Evolutionary conservation across 768 basidiomycete genomes (phyloP).

Genomic region (Gautieria morchelliformis): DNA sequence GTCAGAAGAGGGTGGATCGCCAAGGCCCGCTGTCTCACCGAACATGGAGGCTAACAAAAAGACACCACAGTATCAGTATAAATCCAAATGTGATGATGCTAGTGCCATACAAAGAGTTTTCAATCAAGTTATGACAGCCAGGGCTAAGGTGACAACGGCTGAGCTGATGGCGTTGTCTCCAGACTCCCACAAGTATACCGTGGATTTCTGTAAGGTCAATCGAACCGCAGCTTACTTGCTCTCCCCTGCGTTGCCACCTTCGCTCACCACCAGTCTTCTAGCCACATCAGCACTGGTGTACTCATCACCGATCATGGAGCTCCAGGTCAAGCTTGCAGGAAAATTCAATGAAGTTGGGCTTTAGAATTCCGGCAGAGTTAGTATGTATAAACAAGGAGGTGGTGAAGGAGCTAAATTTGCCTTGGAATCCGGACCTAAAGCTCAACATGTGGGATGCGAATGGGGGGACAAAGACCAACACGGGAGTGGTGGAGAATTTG

Average conservation of each 20-base stretch:
- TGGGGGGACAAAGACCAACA: neutral
- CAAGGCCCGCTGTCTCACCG: too few relatives aligned
- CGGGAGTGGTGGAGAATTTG: too few relatives aligned
- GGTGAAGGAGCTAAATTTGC: neutral
- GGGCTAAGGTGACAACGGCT: too few relatives aligned
- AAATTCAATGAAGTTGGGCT: neutral
- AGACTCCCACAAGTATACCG: too few relatives aligned
- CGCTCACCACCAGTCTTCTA: neutral
- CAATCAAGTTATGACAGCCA: too few relatives aligned
- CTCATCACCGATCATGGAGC: neutral
- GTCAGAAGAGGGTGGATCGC: neutral
- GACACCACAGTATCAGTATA: too few relatives aligned
- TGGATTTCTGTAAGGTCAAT: neutral
- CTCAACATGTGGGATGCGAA: constrained; percentile 3
- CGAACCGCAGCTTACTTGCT: neutral
- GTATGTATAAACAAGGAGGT: neutral
- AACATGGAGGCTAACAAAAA: too few relatives aligned
- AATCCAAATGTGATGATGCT: too few relatives aligned
- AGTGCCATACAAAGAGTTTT: too few relatives aligned
- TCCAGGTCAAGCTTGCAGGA: neutral
- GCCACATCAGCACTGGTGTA: neutral
- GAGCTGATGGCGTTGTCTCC: too few relatives aligned
- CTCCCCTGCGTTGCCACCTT: neutral
- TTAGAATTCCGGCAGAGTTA: neutral
- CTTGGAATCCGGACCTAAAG: neutral